These are phyloP conservation scores for Trichoderma guizhouense DNA, from an alignment of 2,329 filamentous ascomycete species.

Conservation along the genomic window DNA sequence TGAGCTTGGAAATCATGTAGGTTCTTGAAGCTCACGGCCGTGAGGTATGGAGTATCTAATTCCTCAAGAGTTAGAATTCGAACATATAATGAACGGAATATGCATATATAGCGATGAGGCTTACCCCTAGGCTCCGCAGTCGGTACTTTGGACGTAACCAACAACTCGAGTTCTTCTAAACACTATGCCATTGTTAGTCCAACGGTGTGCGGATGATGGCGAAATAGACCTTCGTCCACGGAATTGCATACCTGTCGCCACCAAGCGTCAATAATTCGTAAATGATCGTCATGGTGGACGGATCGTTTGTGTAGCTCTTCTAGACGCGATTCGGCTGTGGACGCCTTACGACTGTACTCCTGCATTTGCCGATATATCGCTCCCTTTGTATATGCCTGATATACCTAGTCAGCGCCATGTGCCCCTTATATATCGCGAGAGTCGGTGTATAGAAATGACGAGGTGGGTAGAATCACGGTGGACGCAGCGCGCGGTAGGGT, in stretches of 20 bases:
- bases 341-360: constrained; percentile 91
- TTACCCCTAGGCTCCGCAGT: constrained; percentile 22
- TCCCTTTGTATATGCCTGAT: constrained; percentile 63
- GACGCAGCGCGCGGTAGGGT: constrained; percentile 17
- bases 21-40: constrained; percentile 60
- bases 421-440: neutral
- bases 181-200: constrained; percentile 40
- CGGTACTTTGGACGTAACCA: constrained; percentile 49
- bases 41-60: constrained; percentile 54
- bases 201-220: neutral
- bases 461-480: constrained; percentile 13
- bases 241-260: constrained; percentile 72
- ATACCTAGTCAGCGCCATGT: constrained; percentile 18
- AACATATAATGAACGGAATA: neutral
- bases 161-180: constrained; percentile 60
- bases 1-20: constrained; percentile 75
- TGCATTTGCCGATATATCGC: constrained; percentile 97
- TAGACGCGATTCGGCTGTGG: constrained; percentile 74
- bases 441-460: constrained; percentile 14
- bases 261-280: constrained; percentile 89
- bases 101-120: neutral
- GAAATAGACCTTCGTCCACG: neutral
- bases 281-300: constrained; percentile 84
- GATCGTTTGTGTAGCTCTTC: constrained; percentile 76
- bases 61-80: neutral